These are phyloP conservation scores for Collybiopsis confluens DNA, from an alignment of 768 basidiomycete genomes.

Conservation along the genomic window DNA sequence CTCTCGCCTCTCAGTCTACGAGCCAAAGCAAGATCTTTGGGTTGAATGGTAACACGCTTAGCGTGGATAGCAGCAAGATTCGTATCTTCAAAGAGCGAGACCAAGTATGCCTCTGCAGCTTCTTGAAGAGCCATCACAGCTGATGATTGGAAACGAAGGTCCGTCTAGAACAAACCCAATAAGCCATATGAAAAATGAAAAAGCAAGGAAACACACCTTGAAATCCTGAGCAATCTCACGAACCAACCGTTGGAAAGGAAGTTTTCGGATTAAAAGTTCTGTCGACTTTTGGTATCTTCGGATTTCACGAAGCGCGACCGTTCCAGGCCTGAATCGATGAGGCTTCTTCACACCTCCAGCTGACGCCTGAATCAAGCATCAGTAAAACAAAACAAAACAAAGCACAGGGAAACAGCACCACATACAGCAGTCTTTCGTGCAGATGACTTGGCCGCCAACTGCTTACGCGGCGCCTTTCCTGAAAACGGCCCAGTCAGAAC, in stretches of 20 bases:
- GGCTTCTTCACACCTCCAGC: constrained; percentile 94
- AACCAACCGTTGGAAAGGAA: constrained; percentile 87
- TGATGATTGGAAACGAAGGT: constrained; percentile 87
- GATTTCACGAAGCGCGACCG: constrained; percentile 88
- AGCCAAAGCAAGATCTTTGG: constrained; percentile 81
- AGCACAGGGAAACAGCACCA: constrained; percentile 15
- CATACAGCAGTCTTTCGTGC: constrained; percentile 61
- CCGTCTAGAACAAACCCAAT: constrained; percentile 42
- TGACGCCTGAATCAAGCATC: constrained; percentile 31
- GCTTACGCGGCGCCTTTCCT: constrained; percentile 68
- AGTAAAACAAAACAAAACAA: neutral
- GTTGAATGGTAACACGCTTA: constrained; percentile 82
- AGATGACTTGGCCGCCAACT: constrained; percentile 61
- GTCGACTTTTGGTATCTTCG: constrained; percentile 87
- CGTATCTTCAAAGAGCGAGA: constrained; percentile 76
- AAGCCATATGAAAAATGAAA: constrained; percentile 8
- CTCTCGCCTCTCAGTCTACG: constrained; percentile 78
- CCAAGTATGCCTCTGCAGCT: constrained; percentile 79
- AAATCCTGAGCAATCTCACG: constrained; percentile 91
- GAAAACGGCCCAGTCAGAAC: neutral
- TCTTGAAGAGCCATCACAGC: constrained; percentile 86
- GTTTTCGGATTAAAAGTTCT: constrained; percentile 81
- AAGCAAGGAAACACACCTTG: constrained; percentile 51
- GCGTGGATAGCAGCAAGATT: constrained; percentile 85
- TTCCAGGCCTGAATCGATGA: constrained; percentile 80